Percentiles rank a stretch among this genome's conserved stretches.
Evolutionary conservation across 169 alveolate genomes (phyloP).

Genomic region (Eimeria zaria): DNA sequence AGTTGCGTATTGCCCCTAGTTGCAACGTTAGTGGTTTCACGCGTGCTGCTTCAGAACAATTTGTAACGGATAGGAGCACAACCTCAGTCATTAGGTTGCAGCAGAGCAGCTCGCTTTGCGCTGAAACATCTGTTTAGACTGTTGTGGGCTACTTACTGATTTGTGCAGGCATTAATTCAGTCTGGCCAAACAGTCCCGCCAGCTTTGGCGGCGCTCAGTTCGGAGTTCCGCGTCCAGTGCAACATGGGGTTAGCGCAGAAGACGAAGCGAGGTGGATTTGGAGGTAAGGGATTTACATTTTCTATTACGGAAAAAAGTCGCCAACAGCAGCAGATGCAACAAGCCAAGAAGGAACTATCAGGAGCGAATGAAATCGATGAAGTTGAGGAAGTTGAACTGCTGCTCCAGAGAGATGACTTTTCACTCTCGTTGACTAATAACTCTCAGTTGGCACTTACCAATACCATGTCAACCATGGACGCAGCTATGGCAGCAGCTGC

Average conservation of each 20-base stretch:
- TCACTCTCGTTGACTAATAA: neutral
- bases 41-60: no score
- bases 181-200: slow-evolving; percentile 95
- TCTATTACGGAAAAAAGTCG: slow-evolving; percentile 95
- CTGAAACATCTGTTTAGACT: neutral
- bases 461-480: slow-evolving; percentile 60
- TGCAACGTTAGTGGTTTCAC: neutral
- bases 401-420: slow-evolving; percentile 68
- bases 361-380: slow-evolving; percentile 73
- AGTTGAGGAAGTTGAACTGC: slow-evolving; percentile 75
- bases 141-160: neutral
- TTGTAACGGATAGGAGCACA: neutral
- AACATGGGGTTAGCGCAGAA: slow-evolving; percentile 90
- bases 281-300: slow-evolving; percentile 98
- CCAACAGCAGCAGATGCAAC: slow-evolving; percentile 93
- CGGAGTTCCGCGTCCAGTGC: slow-evolving; percentile 89
- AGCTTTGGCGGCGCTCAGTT: slow-evolving; percentile 91
- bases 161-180: slow-evolving; percentile 87
- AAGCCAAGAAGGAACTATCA: slow-evolving; percentile 93
- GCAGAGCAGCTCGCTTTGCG: neutral
- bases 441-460: slow-evolving; percentile 2
- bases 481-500: slow-evolving; percentile 60
- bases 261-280: slow-evolving; percentile 96
- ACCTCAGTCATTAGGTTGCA: neutral
- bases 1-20: neutral